Base-by-base conservation (phyloP, 176 grass and related monocot species). In the Coix lacrymajobi region DNA sequence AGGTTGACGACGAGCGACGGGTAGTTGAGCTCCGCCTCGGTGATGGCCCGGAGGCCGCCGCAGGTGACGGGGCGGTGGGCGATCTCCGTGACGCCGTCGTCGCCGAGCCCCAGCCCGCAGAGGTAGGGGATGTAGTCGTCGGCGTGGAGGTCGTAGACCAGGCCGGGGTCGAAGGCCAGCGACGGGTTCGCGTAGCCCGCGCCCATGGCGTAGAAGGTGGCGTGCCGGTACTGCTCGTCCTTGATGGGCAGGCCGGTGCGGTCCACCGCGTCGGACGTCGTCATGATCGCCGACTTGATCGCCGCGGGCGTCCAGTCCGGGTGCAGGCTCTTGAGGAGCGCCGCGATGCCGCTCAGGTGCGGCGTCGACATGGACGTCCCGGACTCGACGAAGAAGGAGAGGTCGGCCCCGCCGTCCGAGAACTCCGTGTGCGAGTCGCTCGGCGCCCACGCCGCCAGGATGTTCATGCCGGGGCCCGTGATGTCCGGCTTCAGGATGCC, bases 221-320 rank as follows among this genome's bases (percentile, higher is more conserved):
- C 94, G 33, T 89, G 86, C 28, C 79, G 77, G 79, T 90, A 87
- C 75, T 97, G 85, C 66, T 94, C 89, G 60, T 97, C 88, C 76
- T 90, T 86, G 79, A 97, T 94, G 4, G 89, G 94, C 34, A 92
- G 25, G 13, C 88, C 89, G 0, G 87, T 82, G 52, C 71, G 79
- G 87, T 88, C 92, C 4, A 76, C 75, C 8, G 79, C 68, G 72
- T 97, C 92, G 20, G 94, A 94, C 12, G 87, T 87, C 4, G 94
- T 97, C 88, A 97, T 94, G 85, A 97, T 97, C 9, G 94, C 94
- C n/a, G 94, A 97, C 49, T 97, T 97, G 80, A 97, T 92, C 3
- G 88, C 92, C 1, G 94, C 92, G 0, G 94, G 94, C 0, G 94
- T 81, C 94, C 94, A 97, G 29, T 88, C 77, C 2, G 92, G 92